A percentile compares a stretch with the other conserved stretches of the same genome.
Conservation (phyloP, 2,329 filamentous ascomycete species). For the Clonostachys byssicola region DNA sequence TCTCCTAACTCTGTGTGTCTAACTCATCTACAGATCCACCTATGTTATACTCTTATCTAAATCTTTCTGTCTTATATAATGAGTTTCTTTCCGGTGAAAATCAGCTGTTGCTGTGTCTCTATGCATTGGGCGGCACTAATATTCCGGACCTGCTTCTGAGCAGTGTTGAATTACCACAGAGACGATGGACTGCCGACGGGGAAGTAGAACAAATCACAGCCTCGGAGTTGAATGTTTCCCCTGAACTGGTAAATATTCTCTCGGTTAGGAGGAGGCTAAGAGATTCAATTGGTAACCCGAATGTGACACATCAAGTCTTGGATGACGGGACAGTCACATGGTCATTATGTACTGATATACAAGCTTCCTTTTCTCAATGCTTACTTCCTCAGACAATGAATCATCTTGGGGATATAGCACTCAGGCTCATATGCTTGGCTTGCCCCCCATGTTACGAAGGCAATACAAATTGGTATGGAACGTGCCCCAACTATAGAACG, state of each 20-base stretch:
- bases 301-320: conserved; percentile 7
- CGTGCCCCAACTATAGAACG: background rate
- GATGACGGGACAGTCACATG: conserved; percentile 10
- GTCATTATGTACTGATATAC: conserved; percentile 10
- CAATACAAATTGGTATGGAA: conserved; percentile 17
- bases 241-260: conserved; percentile 9
- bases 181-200: conserved; percentile 15
- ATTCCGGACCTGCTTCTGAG: conserved; percentile 15
- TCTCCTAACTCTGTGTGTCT: too few species aligned
- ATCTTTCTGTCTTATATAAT: too few species aligned
- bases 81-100: conserved; percentile 4
- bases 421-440: conserved; percentile 17
- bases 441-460: conserved; percentile 24
- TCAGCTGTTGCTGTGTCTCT: conserved; percentile 15
- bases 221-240: conserved; percentile 12
- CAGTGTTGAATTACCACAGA: conserved; percentile 9
- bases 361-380: background rate
- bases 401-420: conserved; percentile 9
- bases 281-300: conserved; percentile 2
- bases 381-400: conserved; percentile 9
- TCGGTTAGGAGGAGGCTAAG: conserved; percentile 7
- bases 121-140: conserved; percentile 10
- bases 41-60: too few species aligned
- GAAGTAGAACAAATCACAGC: conserved; percentile 16
- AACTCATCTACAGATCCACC: too few species aligned